Conservation (phyloP, 768 basidiomycete species). For the Paxillus ammoniavirescens region DNA sequence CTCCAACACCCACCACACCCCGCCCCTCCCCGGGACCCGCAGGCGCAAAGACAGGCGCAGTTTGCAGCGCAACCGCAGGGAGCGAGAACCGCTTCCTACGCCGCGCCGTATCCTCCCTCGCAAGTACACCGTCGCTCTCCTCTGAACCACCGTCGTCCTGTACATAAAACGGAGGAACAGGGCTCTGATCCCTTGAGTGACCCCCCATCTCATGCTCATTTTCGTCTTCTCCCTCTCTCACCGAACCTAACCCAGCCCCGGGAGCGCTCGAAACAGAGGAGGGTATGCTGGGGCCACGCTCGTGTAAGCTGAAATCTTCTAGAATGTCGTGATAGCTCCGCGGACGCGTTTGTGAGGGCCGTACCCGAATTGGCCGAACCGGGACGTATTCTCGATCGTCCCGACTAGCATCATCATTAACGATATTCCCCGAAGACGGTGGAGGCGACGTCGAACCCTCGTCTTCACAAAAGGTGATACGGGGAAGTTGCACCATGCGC, state of each 20-base stretch:
- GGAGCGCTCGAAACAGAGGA: slow-evolving; percentile 31
- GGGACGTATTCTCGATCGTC: slow-evolving; percentile 6
- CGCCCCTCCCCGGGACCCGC: slow-evolving; percentile 27
- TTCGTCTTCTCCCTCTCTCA: slow-evolving; percentile 12
- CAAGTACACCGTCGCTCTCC: slow-evolving; percentile 13
- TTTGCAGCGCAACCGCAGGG: slow-evolving; percentile 75
- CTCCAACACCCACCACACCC: slow-evolving; percentile 7
- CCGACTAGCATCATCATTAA: background rate
- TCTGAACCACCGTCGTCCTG: slow-evolving; percentile 1
- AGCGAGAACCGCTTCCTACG: slow-evolving; percentile 70
- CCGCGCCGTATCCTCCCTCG: slow-evolving; percentile 60
- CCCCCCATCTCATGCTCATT: background rate
- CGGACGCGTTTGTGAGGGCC: slow-evolving; percentile 41
- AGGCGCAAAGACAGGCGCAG: slow-evolving; percentile 65
- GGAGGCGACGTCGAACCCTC: slow-evolving; percentile 2
- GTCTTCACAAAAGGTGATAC: slow-evolving; percentile 15
- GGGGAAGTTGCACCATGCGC: slow-evolving; percentile 20
- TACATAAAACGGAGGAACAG: background rate
- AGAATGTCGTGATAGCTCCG: slow-evolving; percentile 67
- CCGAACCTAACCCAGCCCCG: slow-evolving; percentile 18
- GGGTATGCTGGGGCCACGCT: slow-evolving; percentile 26
- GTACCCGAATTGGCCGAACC: slow-evolving; percentile 28
- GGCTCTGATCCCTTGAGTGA: background rate
- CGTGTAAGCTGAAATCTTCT: slow-evolving; percentile 54
- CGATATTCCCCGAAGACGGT: background rate